A percentile compares a stretch with the other conserved stretches of the same genome.
phyloP scores from a whole-genome alignment of 176 grass and related monocot species.

The Neostapfia colusana region DNA sequence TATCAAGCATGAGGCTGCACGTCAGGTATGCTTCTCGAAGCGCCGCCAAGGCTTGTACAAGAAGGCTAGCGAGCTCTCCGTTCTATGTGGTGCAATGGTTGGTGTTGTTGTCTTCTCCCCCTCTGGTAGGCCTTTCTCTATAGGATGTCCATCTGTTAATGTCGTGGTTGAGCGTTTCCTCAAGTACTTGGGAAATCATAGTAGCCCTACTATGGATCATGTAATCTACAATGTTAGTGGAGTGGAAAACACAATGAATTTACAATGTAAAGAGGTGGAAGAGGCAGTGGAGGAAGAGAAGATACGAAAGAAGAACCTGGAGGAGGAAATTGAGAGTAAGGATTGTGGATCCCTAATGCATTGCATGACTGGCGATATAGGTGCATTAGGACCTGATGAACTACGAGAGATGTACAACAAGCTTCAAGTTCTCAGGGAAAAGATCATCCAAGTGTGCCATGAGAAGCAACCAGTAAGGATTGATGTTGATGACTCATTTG shows the following conservation, averaged over 20 bases:
- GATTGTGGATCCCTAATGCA: not conserved
- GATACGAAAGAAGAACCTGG: not conserved
- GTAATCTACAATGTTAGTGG: not conserved
- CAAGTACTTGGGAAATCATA: not conserved
- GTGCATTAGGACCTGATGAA: not conserved
- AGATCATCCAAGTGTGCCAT: not conserved
- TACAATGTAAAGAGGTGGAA: not conserved
- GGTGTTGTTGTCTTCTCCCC: constrained; percentile 43
- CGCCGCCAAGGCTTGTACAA: constrained; percentile 38
- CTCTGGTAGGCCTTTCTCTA: constrained; percentile 42
- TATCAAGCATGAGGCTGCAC: not conserved
- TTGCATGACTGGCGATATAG: not conserved
- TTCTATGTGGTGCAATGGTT: constrained; percentile 43
- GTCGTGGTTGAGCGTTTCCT: not conserved
- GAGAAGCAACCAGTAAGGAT: too few relatives aligned
- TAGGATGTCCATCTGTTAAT: constrained; percentile 27
- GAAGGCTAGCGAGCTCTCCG: constrained; percentile 42
- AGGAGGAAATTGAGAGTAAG: not conserved
- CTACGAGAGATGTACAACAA: not conserved
- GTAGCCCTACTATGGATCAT: not conserved
- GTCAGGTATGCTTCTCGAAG: constrained; percentile 47
- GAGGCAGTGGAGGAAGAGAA: not conserved
- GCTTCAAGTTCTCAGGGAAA: not conserved
- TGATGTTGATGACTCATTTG: not conserved
- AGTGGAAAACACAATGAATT: not conserved